These are phyloP conservation scores for Candida anglica DNA, from an alignment of 805 yeast genomes.

Conservation along the genomic window DNA sequence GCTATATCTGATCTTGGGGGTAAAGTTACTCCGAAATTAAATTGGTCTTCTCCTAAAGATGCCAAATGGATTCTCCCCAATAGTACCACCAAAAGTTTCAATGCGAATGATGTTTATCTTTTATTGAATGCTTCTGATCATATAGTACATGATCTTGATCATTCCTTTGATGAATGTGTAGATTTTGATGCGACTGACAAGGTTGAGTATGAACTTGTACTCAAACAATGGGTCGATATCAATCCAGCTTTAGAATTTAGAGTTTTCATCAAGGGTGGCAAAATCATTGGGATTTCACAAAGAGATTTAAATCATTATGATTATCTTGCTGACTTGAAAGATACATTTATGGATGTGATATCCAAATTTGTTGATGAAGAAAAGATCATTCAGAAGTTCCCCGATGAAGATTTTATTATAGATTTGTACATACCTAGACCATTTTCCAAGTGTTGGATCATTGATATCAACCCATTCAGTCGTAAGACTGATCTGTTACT, in stretches of 20 bases:
- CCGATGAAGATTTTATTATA: slow-evolving; percentile 48
- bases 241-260: slow-evolving; percentile 93
- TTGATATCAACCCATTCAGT: slow-evolving; percentile 86
- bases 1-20: slow-evolving; percentile 47
- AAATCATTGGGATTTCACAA: slow-evolving; percentile 73
- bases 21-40: slow-evolving; percentile 79
- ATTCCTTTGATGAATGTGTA: slow-evolving; percentile 55
- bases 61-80: slow-evolving; percentile 87
- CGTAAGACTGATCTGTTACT: slow-evolving; percentile 74
- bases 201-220: slow-evolving; percentile 57
- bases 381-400: slow-evolving; percentile 20
- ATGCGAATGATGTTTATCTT: slow-evolving; percentile 72
- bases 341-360: slow-evolving; percentile 44
- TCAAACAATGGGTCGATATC: slow-evolving; percentile 77
- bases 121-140: slow-evolving; percentile 85
- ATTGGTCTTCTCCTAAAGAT: slow-evolving; percentile 97
- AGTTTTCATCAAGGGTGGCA: slow-evolving; percentile 65
- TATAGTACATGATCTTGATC: slow-evolving; percentile 76
- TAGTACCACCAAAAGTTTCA: slow-evolving; percentile 68
- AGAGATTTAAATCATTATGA: slow-evolving; percentile 83
- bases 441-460: slow-evolving; percentile 55
- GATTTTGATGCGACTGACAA: slow-evolving; percentile 13
- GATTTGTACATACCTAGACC: slow-evolving; percentile 86
- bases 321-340: slow-evolving; percentile 53
- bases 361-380: slow-evolving; percentile 51